Evolutionary conservation across 352 stramenopile genomes (phyloP).

Genomic region (Thraustochytrium striatum): DNA sequence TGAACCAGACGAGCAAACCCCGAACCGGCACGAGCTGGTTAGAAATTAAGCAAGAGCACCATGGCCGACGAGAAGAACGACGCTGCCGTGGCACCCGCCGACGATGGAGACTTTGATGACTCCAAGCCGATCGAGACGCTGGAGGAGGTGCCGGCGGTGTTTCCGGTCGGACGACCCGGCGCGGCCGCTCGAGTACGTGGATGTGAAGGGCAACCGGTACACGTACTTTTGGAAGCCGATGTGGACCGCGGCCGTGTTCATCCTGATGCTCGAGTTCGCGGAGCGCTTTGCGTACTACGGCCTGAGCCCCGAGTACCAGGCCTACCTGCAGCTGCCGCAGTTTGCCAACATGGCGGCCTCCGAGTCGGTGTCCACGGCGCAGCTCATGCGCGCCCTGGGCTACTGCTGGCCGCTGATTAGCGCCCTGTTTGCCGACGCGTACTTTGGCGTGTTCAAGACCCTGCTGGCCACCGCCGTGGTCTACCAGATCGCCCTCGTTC

Average conservation of each 20-base stretch:
- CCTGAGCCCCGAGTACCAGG: slow-evolving; percentile 62
- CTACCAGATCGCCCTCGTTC: neutral
- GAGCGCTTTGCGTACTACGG: slow-evolving; percentile 66
- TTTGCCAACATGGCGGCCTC: neutral
- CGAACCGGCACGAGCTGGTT: neutral
- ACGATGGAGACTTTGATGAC: neutral
- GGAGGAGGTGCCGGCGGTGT: neutral
- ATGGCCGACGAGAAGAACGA: neutral
- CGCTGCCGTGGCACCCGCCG: neutral
- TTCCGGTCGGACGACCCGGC: neutral
- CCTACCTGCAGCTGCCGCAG: slow-evolving; percentile 54
- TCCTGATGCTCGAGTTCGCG: slow-evolving; percentile 62
- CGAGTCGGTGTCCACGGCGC: neutral
- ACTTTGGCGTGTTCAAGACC: slow-evolving; percentile 20
- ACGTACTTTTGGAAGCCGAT: slow-evolving; percentile 58
- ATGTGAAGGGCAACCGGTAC: slow-evolving; percentile 16
- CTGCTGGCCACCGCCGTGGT: neutral
- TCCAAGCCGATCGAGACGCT: neutral
- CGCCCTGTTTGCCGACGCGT: slow-evolving; percentile 27
- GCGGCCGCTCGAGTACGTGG: neutral
- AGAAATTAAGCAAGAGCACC: neutral
- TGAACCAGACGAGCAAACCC: neutral
- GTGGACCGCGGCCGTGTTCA: slow-evolving; percentile 60
- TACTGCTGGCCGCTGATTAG: slow-evolving; percentile 38
- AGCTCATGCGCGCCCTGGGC: neutral